Percentiles rank a stretch among this genome's conserved stretches.
These are phyloP conservation scores for Aureobasidium namibiae DNA, from an alignment of 2,329 filamentous ascomycete genomes.

Conservation along the genomic window DNA sequence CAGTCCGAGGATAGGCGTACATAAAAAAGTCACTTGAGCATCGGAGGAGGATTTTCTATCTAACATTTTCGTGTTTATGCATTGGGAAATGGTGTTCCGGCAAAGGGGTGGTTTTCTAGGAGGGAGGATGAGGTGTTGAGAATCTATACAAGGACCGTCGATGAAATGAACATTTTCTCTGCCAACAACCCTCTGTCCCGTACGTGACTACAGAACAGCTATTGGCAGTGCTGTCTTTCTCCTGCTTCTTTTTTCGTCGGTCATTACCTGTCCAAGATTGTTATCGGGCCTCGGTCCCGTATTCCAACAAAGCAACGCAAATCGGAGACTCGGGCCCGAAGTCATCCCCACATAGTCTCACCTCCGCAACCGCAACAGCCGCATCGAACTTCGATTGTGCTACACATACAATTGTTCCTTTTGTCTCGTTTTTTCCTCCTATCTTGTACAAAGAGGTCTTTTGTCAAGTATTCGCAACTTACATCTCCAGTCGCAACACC, in stretches of 20 bases:
- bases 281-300: not conserved
- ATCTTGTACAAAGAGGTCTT: too few relatives aligned
- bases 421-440: not conserved
- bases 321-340: slow-evolving; percentile 4
- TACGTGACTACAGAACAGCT: too few relatives aligned
- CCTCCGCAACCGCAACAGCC: not conserved
- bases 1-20: not conserved
- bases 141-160: not conserved
- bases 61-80: not conserved
- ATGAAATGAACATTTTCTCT: not conserved
- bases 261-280: not conserved
- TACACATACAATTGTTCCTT: too few relatives aligned
- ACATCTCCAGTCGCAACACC: too few relatives aligned
- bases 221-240: too few relatives aligned
- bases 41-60: not conserved
- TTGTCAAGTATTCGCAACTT: too few relatives aligned
- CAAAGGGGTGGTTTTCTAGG: not conserved
- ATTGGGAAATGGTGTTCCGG: slow-evolving; percentile 2
- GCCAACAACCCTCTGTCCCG: not conserved
- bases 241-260: not conserved
- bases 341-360: not conserved
- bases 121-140: not conserved
- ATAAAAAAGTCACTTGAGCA: not conserved
- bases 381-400: too few relatives aligned
- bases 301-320: too few relatives aligned